Evolutionary conservation across 2,329 filamentous ascomycete species (phyloP).

Genomic region (Ophiostoma triangulosporum): DNA sequence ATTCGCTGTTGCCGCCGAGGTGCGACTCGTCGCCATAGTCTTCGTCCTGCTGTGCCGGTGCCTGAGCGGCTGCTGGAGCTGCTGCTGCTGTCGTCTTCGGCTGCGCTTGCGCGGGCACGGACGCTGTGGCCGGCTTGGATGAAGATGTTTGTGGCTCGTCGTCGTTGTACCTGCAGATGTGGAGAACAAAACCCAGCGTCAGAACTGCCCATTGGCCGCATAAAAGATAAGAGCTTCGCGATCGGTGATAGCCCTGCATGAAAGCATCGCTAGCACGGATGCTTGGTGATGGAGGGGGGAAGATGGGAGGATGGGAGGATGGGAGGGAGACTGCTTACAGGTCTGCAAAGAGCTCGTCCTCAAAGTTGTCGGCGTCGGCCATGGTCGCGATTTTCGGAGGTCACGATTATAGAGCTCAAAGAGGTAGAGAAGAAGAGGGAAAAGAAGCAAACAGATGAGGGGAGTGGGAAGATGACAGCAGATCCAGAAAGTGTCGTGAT

Average conservation of each 20-base stretch:
- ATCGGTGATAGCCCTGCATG: neutral
- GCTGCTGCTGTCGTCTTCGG: slow-evolving; percentile 3
- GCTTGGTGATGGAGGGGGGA: neutral
- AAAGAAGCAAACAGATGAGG: neutral
- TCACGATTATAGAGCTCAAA: neutral
- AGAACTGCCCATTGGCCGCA: neutral
- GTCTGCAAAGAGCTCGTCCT: slow-evolving; percentile 85
- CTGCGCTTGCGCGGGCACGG: neutral
- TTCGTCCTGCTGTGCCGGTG: neutral
- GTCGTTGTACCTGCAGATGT: slow-evolving; percentile 43
- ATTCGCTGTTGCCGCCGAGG: slow-evolving; percentile 9
- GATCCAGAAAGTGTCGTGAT: neutral
- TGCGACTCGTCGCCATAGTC: neutral
- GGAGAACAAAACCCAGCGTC: neutral
- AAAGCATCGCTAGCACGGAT: too few species aligned
- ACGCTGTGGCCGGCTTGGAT: slow-evolving; percentile 16
- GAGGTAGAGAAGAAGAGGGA: neutral
- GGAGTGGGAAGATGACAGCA: neutral
- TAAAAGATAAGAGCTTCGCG: neutral
- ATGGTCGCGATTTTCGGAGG: slow-evolving; percentile 27
- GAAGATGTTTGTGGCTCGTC: slow-evolving; percentile 34
- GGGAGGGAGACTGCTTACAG: slow-evolving; percentile 47
- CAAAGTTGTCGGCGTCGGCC: slow-evolving; percentile 64
- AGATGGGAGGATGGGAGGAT: neutral
- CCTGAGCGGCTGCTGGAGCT: neutral